Percentiles rank a stretch among this genome's conserved stretches.
phyloP scores from a whole-genome alignment of 768 basidiomycete species.

The Suillus weaverae region DNA sequence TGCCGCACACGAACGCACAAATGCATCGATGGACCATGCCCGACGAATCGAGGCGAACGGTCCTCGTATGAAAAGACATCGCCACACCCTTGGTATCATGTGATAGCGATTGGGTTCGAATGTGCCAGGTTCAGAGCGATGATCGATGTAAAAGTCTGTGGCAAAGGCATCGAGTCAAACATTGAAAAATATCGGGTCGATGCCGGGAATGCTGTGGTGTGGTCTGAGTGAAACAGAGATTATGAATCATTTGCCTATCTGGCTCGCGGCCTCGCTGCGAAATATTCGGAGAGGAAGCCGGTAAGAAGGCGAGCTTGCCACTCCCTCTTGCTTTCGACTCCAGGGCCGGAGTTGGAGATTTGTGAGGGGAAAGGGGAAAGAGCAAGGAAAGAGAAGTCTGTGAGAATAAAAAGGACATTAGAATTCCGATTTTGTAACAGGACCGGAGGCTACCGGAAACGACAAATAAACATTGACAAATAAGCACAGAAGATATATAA shows the following conservation, averaged over 20 bases:
- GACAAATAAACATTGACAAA: neutral
- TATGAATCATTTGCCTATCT: constrained; percentile 4
- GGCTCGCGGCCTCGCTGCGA: neutral
- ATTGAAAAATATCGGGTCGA: neutral
- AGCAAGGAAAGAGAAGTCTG: too few relatives aligned
- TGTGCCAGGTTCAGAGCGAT: neutral
- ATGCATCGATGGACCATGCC: neutral
- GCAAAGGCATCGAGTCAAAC: neutral
- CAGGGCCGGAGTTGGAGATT: neutral
- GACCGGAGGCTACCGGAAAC: neutral
- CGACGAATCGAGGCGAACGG: neutral
- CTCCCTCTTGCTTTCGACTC: constrained; percentile 10
- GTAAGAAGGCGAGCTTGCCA: neutral
- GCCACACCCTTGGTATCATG: constrained; percentile 1
- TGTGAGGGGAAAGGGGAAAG: neutral
- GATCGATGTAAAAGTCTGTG: neutral
- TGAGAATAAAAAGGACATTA: neutral
- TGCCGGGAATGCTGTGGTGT: neutral
- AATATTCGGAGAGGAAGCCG: neutral
- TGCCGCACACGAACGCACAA: neutral
- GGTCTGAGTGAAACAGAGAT: neutral
- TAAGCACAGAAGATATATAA: too few relatives aligned
- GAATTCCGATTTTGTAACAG: neutral
- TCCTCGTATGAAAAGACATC: neutral
- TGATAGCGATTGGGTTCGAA: neutral